Base-by-base conservation (phyloP, 2,329 filamentous ascomycete species). In the Monilinia aucupariae region DNA sequence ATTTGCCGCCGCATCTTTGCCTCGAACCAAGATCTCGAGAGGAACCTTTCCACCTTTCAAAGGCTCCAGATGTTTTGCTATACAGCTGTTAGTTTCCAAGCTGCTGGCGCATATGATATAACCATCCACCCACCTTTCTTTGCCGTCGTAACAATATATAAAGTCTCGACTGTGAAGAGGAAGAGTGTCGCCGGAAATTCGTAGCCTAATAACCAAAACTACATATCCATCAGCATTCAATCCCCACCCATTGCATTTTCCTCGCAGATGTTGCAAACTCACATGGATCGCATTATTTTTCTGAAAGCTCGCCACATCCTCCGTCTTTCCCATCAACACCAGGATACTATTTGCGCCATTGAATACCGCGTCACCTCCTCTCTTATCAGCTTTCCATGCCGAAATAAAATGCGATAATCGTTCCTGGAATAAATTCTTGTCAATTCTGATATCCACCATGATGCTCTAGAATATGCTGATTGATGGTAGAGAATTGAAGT, bases 151-250 rank as follows among this genome's bases (percentile, higher is more conserved):
- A 99, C 86, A 64, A 97, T 88, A 78, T 94, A 96, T 71, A 97
- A 82, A 53, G 86, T 86, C 66, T 97, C 94, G 65, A 87, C 80
- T 1, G 93, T 97, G 75, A 99, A 87, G 59, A 99, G 83, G 81
- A 99, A 91, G 67, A 99, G 81, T 0, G 94, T 99, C 47, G 93
- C 92, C 41, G 94, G 94, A 74, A 99, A 99, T 76, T 99, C 94
- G 81, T 99, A 99, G 72, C 94, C 94, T 66, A 99, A 85, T 62
- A 99, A 83, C 96, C 96, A 99, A 78, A 97, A 96, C 92, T 97
- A 68, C 49, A 66, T 69, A 22, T 59, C 53, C 30, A 43, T 70
- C 55, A 68, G 68, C 52, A 51, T 27, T 59, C 32, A 2, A 48
- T 22, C 55, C 25, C 15, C 10, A 30, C 22, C n/a, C 25, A 47